Conservation (phyloP, 768 basidiomycete genomes). For the Mycena sanguinolenta region DNA sequence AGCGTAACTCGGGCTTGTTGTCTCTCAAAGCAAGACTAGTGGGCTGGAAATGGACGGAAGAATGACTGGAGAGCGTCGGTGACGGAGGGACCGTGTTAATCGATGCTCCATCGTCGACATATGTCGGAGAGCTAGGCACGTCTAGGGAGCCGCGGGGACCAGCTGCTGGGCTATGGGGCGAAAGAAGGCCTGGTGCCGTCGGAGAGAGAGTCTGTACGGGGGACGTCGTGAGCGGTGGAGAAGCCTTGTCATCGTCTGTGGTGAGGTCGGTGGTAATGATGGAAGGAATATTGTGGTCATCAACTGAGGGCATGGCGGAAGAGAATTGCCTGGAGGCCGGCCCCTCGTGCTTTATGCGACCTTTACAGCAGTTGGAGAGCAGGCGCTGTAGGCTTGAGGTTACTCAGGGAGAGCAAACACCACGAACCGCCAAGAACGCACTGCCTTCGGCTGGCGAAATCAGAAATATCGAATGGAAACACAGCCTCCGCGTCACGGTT, state of each 20-base stretch:
- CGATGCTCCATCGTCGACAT: slow-evolving; percentile 57
- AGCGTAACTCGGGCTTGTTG: slow-evolving; percentile 76
- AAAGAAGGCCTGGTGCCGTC: slow-evolving; percentile 39
- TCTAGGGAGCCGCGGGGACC: slow-evolving; percentile 34
- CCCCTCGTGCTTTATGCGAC: background rate
- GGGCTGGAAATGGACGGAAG: slow-evolving; percentile 68
- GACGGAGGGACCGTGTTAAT: slow-evolving; percentile 69
- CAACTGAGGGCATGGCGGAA: slow-evolving; percentile 29
- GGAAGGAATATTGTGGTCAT: slow-evolving; percentile 30
- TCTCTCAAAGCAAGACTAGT: slow-evolving; percentile 72
- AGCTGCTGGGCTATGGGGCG: slow-evolving; percentile 37
- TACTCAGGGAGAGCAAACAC: background rate
- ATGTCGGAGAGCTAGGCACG: slow-evolving; percentile 43
- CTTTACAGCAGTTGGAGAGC: slow-evolving; percentile 8
- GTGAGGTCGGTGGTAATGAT: slow-evolving; percentile 34
- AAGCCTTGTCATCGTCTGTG: slow-evolving; percentile 8
- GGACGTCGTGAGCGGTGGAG: slow-evolving; percentile 25
- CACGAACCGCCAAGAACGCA: slow-evolving; percentile 18
- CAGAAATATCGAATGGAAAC: slow-evolving; percentile 11
- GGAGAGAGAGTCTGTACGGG: slow-evolving; percentile 25
- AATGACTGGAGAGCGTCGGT: slow-evolving; percentile 78
- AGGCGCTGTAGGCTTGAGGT: too few relatives aligned
- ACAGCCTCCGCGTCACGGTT: background rate
- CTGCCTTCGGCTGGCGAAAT: slow-evolving; percentile 6
- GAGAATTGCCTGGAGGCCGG: background rate